phyloP scores from a whole-genome alignment of 2,329 filamentous ascomycete genomes.

The Xenosphaeropsis pyriputrescens region DNA sequence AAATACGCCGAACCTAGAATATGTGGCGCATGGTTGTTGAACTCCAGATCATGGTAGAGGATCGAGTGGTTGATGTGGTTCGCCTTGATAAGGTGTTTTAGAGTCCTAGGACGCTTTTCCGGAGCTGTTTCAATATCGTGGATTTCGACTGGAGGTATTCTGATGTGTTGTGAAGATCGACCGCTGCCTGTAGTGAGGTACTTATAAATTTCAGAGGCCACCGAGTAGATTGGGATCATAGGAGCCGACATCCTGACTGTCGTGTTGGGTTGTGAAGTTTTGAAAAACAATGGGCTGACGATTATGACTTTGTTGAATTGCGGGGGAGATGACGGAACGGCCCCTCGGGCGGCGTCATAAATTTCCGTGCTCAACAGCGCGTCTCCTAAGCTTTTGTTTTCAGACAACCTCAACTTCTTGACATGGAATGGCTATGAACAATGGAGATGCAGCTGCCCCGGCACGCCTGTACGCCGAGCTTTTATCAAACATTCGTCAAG shows the following conservation, averaged over 20 bases:
- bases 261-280: neutral
- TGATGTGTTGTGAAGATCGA: constrained; percentile 23
- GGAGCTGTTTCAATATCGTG: constrained; percentile 68
- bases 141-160: constrained; percentile 53
- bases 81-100: constrained; percentile 82
- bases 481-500: constrained; percentile 46
- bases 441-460: constrained; percentile 2
- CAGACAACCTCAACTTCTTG: too few relatives aligned
- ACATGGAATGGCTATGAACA: neutral
- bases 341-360: too few relatives aligned
- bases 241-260: constrained; percentile 19
- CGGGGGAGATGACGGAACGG: constrained; percentile 3
- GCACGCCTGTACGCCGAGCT: constrained; percentile 45
- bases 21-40: constrained; percentile 75
- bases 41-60: constrained; percentile 58
- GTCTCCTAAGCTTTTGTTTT: too few relatives aligned
- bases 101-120: constrained; percentile 64
- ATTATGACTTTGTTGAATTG: too few relatives aligned
- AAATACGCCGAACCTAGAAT: constrained; percentile 76
- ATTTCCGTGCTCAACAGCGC: too few relatives aligned
- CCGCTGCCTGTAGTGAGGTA: constrained; percentile 15
- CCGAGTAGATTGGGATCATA: constrained; percentile 26
- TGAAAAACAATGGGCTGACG: neutral
- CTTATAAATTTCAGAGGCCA: constrained; percentile 22
- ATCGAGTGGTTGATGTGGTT: constrained; percentile 88